A percentile compares a stretch with the other conserved stretches of the same genome.
These are phyloP conservation scores for Penicillium paradoxum DNA, from an alignment of 495 filamentous ascomycete species.

Conservation along the genomic window DNA sequence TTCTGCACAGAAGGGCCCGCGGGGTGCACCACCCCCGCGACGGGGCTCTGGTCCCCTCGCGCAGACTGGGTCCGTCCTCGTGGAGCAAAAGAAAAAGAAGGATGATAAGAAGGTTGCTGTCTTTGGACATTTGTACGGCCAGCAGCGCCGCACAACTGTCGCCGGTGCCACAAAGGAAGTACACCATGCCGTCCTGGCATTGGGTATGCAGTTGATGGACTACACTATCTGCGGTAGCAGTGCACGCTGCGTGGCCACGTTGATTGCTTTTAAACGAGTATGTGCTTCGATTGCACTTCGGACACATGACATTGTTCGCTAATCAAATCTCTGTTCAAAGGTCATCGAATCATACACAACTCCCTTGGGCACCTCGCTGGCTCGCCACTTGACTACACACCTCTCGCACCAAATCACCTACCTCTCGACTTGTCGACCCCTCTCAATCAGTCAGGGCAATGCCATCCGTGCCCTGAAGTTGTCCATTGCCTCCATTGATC, in stretches of 20 bases:
- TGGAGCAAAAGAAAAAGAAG: conserved; percentile 42
- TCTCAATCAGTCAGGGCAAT: conserved; percentile 92
- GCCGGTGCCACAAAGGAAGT: conserved; percentile 81
- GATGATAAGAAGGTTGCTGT: conserved; percentile 72
- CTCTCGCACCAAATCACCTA: conserved; percentile 94
- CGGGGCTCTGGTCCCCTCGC: conserved; percentile 40
- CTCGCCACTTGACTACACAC: conserved; percentile 88
- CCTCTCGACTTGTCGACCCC: conserved; percentile 83
- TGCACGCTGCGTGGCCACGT: conserved; percentile 77
- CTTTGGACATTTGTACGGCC: conserved; percentile 81
- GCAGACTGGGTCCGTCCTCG: conserved; percentile 21
- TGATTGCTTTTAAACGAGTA: conserved; percentile 86
- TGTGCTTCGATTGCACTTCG: conserved; percentile 18
- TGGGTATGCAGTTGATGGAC: conserved; percentile 86
- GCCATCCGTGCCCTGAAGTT: conserved; percentile 92
- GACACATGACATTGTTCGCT: conserved; percentile 7
- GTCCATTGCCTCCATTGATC: conserved; percentile 78
- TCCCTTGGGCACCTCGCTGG: conserved; percentile 72
- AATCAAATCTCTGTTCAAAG: conserved; percentile 33
- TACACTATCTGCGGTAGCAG: conserved; percentile 89
- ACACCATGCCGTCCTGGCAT: conserved; percentile 76
- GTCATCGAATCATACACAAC: conserved; percentile 91
- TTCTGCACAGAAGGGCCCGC: conserved; percentile 36
- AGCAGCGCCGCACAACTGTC: conserved; percentile 62
- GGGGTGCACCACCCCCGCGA: conserved; percentile 25